Base-by-base conservation (phyloP, 257 asterid species). In the Lycium ferocissimum region DNA sequence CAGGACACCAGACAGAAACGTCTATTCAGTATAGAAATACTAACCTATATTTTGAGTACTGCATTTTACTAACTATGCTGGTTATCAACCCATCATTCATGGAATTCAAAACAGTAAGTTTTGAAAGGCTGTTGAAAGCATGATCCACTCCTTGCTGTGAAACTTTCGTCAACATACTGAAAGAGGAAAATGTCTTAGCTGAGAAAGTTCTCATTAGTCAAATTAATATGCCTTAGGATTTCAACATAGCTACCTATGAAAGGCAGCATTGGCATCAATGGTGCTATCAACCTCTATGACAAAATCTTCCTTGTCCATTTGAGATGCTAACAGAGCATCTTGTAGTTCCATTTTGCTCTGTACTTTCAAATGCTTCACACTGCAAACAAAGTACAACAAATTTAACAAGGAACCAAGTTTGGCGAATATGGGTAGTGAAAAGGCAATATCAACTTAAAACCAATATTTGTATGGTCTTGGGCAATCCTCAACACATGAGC, bases 221-320 rank as follows among this genome's bases (percentile, higher is more conserved):
- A 81, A 79, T 62, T 70, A 69, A 33, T 70, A 61, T 22, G 81
- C 53, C 57, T 67, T 12, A 85, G 65, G 17, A 81, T 43, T 75
- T 76, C 0, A n/a, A 65, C 47, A 85, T 69, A 47, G 65, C 71
- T 89, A 97, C 99, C 98, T 86, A 86, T 95, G 99, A 85, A 94
- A 93, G 83, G 58, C 86, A 7, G 92, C 91, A 80, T 94, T 97
- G 67, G 93, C 88, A 84, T 95, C 99, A 65, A 97, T 97, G 85
- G 89, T 89, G 80, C 99, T 97, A 88, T 95, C 95, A 66, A 94
- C 95, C 92, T 97, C 99, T 71, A 97, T 94, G 59, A 97, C 91
- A 78, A 91, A 94, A 87, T 97, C 99, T 33, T 63, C 85, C 22
- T 93, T 89, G 79, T 88, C 93, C 80, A 86, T 89, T 91, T 93